phyloP scores from a whole-genome alignment of 176 grass and related monocot species.

The Puccinellia tenuiflora region DNA sequence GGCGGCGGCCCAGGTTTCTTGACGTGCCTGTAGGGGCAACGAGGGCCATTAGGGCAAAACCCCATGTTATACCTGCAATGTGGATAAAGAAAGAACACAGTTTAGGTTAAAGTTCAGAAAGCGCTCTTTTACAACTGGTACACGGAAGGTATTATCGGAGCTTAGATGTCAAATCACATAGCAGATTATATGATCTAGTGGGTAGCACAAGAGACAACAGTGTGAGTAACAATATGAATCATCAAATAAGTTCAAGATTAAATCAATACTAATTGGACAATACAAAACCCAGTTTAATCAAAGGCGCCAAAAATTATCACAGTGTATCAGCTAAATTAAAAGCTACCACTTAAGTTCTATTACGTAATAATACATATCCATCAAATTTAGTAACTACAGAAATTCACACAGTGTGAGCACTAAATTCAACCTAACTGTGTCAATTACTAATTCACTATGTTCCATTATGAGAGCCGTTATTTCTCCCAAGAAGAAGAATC shows the following conservation, averaged over 20 bases:
- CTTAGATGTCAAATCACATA: neutral
- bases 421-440: neutral
- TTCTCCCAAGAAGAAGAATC: neutral
- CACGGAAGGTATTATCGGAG: neutral
- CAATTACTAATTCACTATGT: neutral
- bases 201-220: neutral
- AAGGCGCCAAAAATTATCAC: neutral
- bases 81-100: neutral
- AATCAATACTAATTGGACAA: neutral
- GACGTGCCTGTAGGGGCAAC: conserved; percentile 71
- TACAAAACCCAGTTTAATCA: neutral
- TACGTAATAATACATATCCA: neutral
- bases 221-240: neutral
- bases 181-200: neutral
- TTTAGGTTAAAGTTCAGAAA: neutral
- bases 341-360: neutral
- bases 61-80: conserved; percentile 84
- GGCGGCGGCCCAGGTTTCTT: conserved; percentile 44
- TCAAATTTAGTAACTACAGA: neutral
- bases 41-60: conserved; percentile 86
- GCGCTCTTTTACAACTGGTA: neutral
- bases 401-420: neutral
- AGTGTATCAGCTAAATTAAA: conserved; percentile 8
- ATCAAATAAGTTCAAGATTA: neutral
- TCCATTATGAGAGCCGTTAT: neutral